Base-by-base conservation (phyloP, 2,329 filamentous ascomycete genomes). In the Ophiostoma perfectum region DNA sequence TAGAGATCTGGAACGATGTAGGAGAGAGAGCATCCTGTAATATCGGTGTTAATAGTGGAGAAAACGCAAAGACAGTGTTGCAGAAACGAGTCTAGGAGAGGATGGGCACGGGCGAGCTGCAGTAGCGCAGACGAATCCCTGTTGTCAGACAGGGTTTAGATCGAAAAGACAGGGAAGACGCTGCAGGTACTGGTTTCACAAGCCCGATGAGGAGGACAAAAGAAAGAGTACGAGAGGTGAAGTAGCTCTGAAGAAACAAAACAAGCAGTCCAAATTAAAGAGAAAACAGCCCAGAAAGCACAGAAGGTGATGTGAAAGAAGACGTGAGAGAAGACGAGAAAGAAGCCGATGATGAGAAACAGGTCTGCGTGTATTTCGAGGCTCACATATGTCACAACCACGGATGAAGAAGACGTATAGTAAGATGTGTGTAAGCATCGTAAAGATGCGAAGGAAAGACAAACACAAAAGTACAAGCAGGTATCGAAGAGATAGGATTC, bases 1-100 rank as follows among this genome's bases (percentile, higher is more conserved):
- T 12, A 39, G 55, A 60, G 27, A 60, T 55, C n/a, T 60, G 55
- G 55, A 60, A 60, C 55, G 55, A 38, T 60, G 55, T 38, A 39
- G 36, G 36, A 38, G 55, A 60, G 36, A 60, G 55, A 60, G 55
- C 55, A 60, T 60, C 58, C 58, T 62, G 58, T 38, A 62, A 62
- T 62, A 38, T 62, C 58, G 58, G 58, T 62, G 36, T 62, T 62
- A 60, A 60, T 60, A 60, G 55, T 60, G 55, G 55, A n/a, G 55
- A 38, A 60, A 9, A 3, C 1, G 36, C 14, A 39, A 60, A 60
- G 36, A 60, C 16, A 11, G 55, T 60, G 27, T 60, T 55, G 49
- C 49, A 55, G 49, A 55, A 55, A 27, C 49, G 18, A 55, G 49
- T 18, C 38, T 60, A 14, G 55, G 55, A 60, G 58, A 62, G 38